Evolutionary conservation across 805 yeast genomes (phyloP).

Genomic region (Hyphopichia homilentoma): DNA sequence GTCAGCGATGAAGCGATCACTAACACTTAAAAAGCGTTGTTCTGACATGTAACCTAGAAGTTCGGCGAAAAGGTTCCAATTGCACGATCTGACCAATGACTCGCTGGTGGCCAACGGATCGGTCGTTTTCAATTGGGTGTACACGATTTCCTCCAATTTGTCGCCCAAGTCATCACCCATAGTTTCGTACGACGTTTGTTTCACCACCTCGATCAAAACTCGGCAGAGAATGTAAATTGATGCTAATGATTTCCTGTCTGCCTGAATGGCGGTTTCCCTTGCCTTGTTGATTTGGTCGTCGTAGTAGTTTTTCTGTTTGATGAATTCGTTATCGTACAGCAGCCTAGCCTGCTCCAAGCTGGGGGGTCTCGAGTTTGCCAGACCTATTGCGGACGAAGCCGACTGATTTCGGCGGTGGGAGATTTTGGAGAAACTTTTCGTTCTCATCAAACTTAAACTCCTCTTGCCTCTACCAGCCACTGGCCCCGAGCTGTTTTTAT

Average conservation of each 20-base stretch:
- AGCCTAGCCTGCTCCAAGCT: conserved; percentile 6
- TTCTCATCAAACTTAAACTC: conserved; percentile 37
- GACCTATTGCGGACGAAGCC: conserved; percentile 31
- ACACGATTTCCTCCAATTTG: conserved; percentile 88
- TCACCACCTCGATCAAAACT: conserved; percentile 87
- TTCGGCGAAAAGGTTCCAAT: conserved; percentile 90
- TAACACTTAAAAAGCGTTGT: conserved; percentile 77
- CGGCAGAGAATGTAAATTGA: conserved; percentile 87
- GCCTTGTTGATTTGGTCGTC: conserved; percentile 40
- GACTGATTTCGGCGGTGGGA: conserved; percentile 51
- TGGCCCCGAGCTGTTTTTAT: conserved; percentile 8
- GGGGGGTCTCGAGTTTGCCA: conserved; percentile 15
- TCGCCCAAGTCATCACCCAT: conserved; percentile 77
- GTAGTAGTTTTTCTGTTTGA: conserved; percentile 19
- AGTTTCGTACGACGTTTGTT: conserved; percentile 73
- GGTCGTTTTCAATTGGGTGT: conserved; percentile 81
- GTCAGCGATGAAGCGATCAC: conserved; percentile 91
- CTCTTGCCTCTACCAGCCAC: conserved; percentile 26
- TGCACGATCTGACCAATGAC: conserved; percentile 77
- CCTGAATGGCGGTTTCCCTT: conserved; percentile 69
- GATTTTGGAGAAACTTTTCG: conserved; percentile 34
- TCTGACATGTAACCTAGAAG: conserved; percentile 88
- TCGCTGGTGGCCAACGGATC: conserved; percentile 68
- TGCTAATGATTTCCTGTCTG: conserved; percentile 82
- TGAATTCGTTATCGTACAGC: conserved; percentile 11